Conservation (phyloP, 1,139 yeast species). For the Pichia sp. region DNA sequence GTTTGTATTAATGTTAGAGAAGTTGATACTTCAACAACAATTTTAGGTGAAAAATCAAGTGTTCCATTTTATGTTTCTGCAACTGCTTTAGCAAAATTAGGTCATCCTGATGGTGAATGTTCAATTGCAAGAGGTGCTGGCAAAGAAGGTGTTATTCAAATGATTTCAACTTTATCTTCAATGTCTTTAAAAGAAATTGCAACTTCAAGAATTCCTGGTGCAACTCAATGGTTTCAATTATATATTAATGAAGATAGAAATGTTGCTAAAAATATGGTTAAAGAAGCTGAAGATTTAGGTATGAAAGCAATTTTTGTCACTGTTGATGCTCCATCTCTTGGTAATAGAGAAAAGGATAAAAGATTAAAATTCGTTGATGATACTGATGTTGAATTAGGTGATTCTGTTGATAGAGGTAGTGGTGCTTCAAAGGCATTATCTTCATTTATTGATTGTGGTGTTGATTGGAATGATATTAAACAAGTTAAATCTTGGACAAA, state of each 20-base stretch:
- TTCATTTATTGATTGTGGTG: conserved; percentile 75
- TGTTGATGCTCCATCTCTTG: conserved; percentile 92
- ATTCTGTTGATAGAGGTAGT: conserved; percentile 55
- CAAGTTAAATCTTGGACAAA: conserved; percentile 52
- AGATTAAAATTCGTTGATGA: conserved; percentile 58
- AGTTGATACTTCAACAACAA: conserved; percentile 38
- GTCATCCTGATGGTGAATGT: conserved; percentile 77
- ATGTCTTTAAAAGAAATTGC: conserved; percentile 70
- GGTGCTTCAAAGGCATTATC: conserved; percentile 89
- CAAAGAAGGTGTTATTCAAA: conserved; percentile 61
- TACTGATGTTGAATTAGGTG: conserved; percentile 38
- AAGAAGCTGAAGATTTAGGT: conserved; percentile 70
- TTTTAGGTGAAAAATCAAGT: conserved; percentile 44
- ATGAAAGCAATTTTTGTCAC: conserved; percentile 77
- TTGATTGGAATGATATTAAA: conserved; percentile 58
- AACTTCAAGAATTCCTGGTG: conserved; percentile 48
- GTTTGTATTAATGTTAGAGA: conserved; percentile 64
- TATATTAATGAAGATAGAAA: conserved; percentile 73
- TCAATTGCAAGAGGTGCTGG: conserved; percentile 73
- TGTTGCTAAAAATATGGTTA: conserved; percentile 53
- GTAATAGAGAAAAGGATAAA: conserved; percentile 73
- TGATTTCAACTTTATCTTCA: conserved; percentile 77
- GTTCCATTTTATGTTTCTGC: conserved; percentile 78
- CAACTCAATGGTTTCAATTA: conserved; percentile 82
- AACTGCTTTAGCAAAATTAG: conserved; percentile 75